Conservation (phyloP, 1,139 yeast genomes). For the Yamadazyma kanchanaburiensis region DNA sequence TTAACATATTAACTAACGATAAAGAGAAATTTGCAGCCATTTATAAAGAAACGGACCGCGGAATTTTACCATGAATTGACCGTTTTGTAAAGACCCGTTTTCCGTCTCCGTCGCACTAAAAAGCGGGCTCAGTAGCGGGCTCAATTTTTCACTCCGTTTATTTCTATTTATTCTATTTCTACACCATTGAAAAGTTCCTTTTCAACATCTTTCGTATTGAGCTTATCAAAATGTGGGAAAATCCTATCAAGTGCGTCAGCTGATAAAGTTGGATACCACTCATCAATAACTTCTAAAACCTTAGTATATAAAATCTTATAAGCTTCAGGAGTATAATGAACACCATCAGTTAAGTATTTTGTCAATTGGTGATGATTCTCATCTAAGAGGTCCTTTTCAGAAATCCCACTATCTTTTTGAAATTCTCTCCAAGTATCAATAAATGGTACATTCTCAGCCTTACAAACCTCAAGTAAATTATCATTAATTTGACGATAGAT, state of each 20-base stretch:
- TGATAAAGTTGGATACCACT: constrained; percentile 44
- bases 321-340: constrained; percentile 64
- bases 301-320: constrained; percentile 50
- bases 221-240: constrained; percentile 37
- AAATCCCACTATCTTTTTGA: constrained; percentile 7
- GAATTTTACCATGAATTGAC: no score
- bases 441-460: constrained; percentile 43
- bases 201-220: constrained; percentile 15
- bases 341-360: constrained; percentile 46
- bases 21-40: no score
- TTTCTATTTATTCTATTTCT: no score
- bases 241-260: constrained; percentile 32
- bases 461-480: constrained; percentile 46
- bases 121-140: no score
- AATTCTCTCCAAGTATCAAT: constrained; percentile 46
- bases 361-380: constrained; percentile 15
- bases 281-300: constrained; percentile 34
- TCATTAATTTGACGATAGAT: constrained; percentile 47
- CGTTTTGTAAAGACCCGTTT: no score
- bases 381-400: constrained; percentile 14
- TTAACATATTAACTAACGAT: no score
- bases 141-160: no score
- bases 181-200: background rate
- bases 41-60: no score
- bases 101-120: no score